Percentiles rank a stretch among this genome's conserved stretches.
These are phyloP conservation scores for Domatiomyces globalis DNA, from an alignment of 2,329 filamentous ascomycete genomes.

Conservation along the genomic window DNA sequence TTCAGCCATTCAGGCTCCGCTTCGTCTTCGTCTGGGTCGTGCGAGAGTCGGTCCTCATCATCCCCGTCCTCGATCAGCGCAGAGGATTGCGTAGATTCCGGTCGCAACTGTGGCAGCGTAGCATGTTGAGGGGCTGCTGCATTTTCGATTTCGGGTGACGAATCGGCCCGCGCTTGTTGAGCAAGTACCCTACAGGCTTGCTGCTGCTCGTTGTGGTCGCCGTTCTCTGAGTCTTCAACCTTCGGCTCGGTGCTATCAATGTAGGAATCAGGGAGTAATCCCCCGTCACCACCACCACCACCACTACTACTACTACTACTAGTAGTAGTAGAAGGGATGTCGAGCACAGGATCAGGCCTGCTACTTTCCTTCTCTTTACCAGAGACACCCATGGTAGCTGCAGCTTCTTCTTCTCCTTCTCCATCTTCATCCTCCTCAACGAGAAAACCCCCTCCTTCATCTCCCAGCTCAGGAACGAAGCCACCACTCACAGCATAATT, in stretches of 20 bases:
- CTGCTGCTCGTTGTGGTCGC: too few species aligned
- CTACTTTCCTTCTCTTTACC: background rate
- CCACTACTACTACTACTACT: too few species aligned
- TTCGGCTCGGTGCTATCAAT: too few species aligned
- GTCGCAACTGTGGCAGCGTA: background rate
- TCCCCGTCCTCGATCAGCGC: background rate
- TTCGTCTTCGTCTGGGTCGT: conserved; percentile 52
- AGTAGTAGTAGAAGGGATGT: conserved; percentile 14
- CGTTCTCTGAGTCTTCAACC: too few species aligned
- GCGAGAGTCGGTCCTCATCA: conserved; percentile 37
- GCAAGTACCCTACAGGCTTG: too few species aligned
- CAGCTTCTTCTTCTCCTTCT: background rate
- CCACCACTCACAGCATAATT: conserved; percentile 28
- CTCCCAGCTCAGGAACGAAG: conserved; percentile 22
- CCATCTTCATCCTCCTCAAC: conserved; percentile 14
- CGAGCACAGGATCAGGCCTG: conserved; percentile 9
- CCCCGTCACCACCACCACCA: too few species aligned
- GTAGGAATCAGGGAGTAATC: too few species aligned
- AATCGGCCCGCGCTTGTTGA: too few species aligned
- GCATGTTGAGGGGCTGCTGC: background rate
- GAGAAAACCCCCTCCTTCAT: conserved; percentile 18
- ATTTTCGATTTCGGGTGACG: too few species aligned
- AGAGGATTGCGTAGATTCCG: background rate
- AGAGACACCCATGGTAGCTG: conserved; percentile 3
- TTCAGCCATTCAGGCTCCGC: conserved; percentile 51